phyloP scores from a whole-genome alignment of 805 yeast species.

The Metschnikowia gelsemii region DNA sequence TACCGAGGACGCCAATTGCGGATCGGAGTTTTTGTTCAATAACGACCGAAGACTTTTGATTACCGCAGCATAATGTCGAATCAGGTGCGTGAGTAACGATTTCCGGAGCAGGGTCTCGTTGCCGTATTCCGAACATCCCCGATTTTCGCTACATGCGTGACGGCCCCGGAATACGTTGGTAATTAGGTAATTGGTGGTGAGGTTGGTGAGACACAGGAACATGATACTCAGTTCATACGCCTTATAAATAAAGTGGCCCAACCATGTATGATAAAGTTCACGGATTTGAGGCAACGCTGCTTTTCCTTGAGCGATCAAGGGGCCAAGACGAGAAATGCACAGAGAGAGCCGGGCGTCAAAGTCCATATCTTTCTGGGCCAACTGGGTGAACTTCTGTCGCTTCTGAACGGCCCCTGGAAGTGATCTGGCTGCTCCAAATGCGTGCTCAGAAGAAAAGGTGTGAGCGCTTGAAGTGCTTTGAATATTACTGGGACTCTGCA shows the following conservation, averaged over 20 bases:
- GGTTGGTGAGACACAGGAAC: slow-evolving; percentile 39
- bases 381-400: slow-evolving; percentile 3
- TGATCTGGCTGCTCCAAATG: neutral
- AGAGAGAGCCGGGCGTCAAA: slow-evolving; percentile 6
- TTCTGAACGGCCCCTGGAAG: slow-evolving; percentile 14
- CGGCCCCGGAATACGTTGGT: slow-evolving; percentile 28
- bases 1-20: slow-evolving; percentile 33
- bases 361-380: slow-evolving; percentile 6
- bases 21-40: slow-evolving; percentile 30
- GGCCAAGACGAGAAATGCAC: slow-evolving; percentile 14
- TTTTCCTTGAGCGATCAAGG: slow-evolving; percentile 25
- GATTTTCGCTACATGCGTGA: too few relatives aligned
- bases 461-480: too few relatives aligned
- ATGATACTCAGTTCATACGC: slow-evolving; percentile 27
- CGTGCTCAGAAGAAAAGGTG: too few relatives aligned
- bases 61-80: slow-evolving; percentile 37
- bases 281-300: slow-evolving; percentile 31
- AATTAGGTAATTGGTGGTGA: slow-evolving; percentile 39
- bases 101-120: slow-evolving; percentile 24
- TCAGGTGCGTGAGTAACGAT: slow-evolving; percentile 31
- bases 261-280: slow-evolving; percentile 33
- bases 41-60: slow-evolving; percentile 33
- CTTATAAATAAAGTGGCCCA: slow-evolving; percentile 30
- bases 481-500: too few relatives aligned
- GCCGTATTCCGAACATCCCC: too few relatives aligned